Evolutionary conservation across 768 basidiomycete genomes (phyloP), one percentile per base, ranked within the genome.

Genomic region (Trametes gibbosa): DNA sequence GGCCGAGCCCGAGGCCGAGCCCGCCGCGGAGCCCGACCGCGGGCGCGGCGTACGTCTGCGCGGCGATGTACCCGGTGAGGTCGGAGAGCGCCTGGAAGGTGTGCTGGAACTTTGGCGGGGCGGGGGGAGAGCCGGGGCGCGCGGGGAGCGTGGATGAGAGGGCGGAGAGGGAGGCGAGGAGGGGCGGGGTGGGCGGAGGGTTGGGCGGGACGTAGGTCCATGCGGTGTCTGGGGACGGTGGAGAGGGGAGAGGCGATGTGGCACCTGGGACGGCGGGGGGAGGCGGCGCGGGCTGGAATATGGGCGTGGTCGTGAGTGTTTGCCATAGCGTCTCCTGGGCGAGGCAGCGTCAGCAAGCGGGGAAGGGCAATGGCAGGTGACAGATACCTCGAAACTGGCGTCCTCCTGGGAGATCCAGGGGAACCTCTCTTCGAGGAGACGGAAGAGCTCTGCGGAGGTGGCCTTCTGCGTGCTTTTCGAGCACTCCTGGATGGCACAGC

Each of bases 51-150:
- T 90, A 92, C 2, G 87, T 81, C 63, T 90, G 87, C 9, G 87
- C 80, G 57, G 87, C 86, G 66, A 92, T 81, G 70, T 89, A 90
- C 5, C 90, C 90, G 0, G 90, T 92, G 60, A 92, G 80, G 65
- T 89, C 85, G 1, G 86, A 79, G 39, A 91, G 77, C 0, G 81
- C 69, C 67, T 90, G 81, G 7, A 91, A 73, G 10, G 85, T 84
- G 65, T 84, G 79, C 64, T 89, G 86, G 66, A 77, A 76, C 7
- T 78, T 46, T 50, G 63, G 25, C 50, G 53, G 25, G 9, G 49
- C 25, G 51, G 62, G 16, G 47, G 52, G 7, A 17, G 65, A 45
- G 50, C 23, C 25, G 24, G 65, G 50, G 32, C 53, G 64, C 10
- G 51, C 25, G 46, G 55, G 67, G 14, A 75, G 62, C 21, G 62